These are phyloP conservation scores for Backusella parvicylindrica DNA, from an alignment of 192 early-diverging fungal species.

Conservation along the genomic window DNA sequence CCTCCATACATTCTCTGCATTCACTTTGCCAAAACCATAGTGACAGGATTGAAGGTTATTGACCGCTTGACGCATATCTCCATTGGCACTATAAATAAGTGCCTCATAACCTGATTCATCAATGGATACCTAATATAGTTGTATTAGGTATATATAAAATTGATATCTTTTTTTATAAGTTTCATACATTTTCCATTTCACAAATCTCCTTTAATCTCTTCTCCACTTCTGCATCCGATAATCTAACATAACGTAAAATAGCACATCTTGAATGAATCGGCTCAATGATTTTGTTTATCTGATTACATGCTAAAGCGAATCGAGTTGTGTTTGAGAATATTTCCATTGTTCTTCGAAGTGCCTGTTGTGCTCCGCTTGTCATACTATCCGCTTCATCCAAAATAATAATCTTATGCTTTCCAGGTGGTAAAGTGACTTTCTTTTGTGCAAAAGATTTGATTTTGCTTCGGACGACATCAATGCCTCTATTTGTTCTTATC, in stretches of 20 bases:
- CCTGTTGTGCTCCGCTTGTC: conserved; percentile 96
- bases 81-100: conserved; percentile 92
- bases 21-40: conserved; percentile 83
- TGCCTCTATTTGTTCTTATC: conserved; percentile 70
- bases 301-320: conserved; percentile 96
- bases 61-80: conserved; percentile 98
- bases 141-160: background rate
- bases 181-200: conserved; percentile 66
- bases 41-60: conserved; percentile 93
- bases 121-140: conserved; percentile 61
- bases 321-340: conserved; percentile 94
- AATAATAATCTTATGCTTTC: conserved; percentile 87
- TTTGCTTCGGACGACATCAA: conserved; percentile 92
- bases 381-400: conserved; percentile 99
- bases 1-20: conserved; percentile 90
- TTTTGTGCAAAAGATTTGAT: conserved; percentile 99
- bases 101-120: conserved; percentile 88
- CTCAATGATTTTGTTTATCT: conserved; percentile 96
- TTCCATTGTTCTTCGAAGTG: conserved; percentile 97
- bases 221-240: conserved; percentile 77
- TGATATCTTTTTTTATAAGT: background rate
- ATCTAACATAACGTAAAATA: conserved; percentile 79
- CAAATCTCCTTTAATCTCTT: conserved; percentile 84
- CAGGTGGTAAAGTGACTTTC: conserved; percentile 90
- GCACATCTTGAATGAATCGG: conserved; percentile 96